Evolutionary conservation across 2,329 filamentous ascomycete species (phyloP).

Genomic region (Tolypocladium ophioglossoides): DNA sequence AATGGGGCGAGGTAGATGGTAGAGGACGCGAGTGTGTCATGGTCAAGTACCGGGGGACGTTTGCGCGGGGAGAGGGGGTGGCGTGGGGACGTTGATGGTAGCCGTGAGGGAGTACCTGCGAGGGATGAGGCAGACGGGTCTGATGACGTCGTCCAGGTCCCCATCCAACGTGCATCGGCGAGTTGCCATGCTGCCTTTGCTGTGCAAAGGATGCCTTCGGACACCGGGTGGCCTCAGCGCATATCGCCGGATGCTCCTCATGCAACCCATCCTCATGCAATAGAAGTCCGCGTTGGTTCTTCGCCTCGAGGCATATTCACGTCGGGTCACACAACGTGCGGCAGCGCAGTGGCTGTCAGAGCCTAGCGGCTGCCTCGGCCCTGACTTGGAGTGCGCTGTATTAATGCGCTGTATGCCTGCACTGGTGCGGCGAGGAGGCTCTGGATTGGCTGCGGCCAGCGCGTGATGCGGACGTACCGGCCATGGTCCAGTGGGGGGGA

Average conservation of each 20-base stretch:
- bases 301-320: not conserved
- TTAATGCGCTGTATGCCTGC: too few species aligned
- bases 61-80: conserved; percentile 47
- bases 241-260: not conserved
- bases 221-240: too few species aligned
- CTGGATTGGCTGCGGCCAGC: not conserved
- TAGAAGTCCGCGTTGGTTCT: not conserved
- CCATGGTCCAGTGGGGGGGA: not conserved
- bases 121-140: too few species aligned
- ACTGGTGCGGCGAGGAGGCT: not conserved
- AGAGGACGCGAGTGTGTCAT: conserved; percentile 37
- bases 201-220: not conserved
- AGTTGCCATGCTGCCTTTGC: too few species aligned
- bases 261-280: too few species aligned
- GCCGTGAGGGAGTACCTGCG: conserved; percentile 29
- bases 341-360: not conserved
- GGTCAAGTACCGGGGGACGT: conserved; percentile 51
- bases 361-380: not conserved
- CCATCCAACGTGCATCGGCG: too few species aligned
- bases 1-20: conserved; percentile 31
- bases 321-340: not conserved
- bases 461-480: not conserved
- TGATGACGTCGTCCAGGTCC: too few species aligned
- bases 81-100: conserved; percentile 42
- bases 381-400: too few species aligned